Evolutionary conservation across 805 yeast genomes (phyloP).

Genomic region (Metschnikowia matae): DNA sequence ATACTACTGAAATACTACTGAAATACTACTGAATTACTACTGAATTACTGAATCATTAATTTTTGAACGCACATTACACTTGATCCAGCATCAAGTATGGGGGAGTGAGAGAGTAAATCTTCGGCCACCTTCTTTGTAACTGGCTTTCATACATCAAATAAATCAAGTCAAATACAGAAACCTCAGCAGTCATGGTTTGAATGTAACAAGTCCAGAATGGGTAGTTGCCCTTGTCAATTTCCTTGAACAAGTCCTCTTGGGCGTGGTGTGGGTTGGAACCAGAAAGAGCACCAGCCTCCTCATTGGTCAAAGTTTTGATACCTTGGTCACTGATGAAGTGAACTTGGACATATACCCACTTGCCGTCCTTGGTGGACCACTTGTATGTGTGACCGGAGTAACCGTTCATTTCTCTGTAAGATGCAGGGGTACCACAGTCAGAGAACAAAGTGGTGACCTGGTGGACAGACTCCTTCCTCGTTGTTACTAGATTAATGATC

Average conservation of each 20-base stretch:
- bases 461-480: slow-evolving; percentile 70
- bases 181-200: slow-evolving; percentile 82
- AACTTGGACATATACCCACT: slow-evolving; percentile 75
- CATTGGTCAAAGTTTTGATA: slow-evolving; percentile 48
- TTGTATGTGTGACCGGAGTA: slow-evolving; percentile 83
- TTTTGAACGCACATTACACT: no score
- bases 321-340: slow-evolving; percentile 70
- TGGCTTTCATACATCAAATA: no score
- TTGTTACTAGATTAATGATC: no score
- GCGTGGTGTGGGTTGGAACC: slow-evolving; percentile 82
- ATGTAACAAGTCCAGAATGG: slow-evolving; percentile 86
- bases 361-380: slow-evolving; percentile 72
- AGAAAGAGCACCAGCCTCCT: slow-evolving; percentile 62
- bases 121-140: no score
- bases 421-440: slow-evolving; percentile 79
- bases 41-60: no score
- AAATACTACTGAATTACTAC: no score
- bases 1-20: no score
- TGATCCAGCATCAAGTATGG: no score
- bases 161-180: slow-evolving; percentile 84
- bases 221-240: slow-evolving; percentile 69
- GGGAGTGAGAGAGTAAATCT: no score
- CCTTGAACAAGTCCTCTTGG: slow-evolving; percentile 73
- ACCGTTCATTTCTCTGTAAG: slow-evolving; percentile 76
- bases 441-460: slow-evolving; percentile 71